Evolutionary conservation across 1,139 yeast genomes (phyloP), one percentile per base, ranked within the genome.

Genomic region (Suhomyces coccinellae): DNA sequence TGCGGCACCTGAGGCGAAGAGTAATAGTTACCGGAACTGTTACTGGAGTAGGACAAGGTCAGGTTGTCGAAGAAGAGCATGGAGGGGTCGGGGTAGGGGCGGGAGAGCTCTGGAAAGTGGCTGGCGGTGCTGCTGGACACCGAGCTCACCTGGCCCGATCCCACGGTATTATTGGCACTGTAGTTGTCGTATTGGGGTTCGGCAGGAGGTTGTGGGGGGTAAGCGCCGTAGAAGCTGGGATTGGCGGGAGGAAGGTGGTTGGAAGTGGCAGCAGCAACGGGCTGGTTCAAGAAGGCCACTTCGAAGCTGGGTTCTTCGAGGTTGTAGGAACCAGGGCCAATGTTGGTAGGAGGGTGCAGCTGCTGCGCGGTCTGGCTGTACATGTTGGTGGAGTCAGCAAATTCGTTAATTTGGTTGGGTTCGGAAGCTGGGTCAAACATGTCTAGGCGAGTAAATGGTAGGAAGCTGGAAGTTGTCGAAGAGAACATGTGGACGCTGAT

Each of bases 381-480:
- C 17, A 33, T 15, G 43, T 41, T 36, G 37, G 37, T 36, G 37
- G 37, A n/a, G 35, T 42, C 47, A 20, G 53, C 44, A 36, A 48
- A 55, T 22, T 56, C 56, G 43, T 47, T 54, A 44, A 48, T 46
- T 31, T 52, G 59, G 46, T 46, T 45, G 37, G 53, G 39, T 37
- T 57, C 61, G 33, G 54, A 41, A 24, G 55, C 44, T 12, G 59
- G 58, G 45, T 58, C 62, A 48, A 56, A 51, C 62, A 57, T 58
- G 47, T 55, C 57, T 45, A 56, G 49, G 44, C 57, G 59, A 36
- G 38, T 31, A 45, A 49, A 52, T 38, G 52, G 46, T 38, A 49
- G 49, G 36, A 48, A 46, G 31, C 28, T 37, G 15, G 43, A 28
- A 9, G 44, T 15, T 7, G 40, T 41, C 31, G 50, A 40, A 32